These are phyloP conservation scores for Gossypium stocksii DNA, from an alignment of 345 rosid genomes.

Conservation along the genomic window DNA sequence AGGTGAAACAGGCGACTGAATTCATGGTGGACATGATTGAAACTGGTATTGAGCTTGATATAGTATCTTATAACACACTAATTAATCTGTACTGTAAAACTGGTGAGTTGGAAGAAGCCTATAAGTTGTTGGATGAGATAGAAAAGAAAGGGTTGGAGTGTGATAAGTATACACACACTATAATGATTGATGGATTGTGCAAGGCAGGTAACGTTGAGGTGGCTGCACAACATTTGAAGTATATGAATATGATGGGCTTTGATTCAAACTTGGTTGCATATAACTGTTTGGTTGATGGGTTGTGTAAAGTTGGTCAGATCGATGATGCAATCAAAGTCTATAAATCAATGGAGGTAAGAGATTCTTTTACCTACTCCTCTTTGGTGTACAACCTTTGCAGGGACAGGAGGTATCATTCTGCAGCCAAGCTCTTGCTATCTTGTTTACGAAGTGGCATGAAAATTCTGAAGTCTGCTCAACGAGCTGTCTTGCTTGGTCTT, in stretches of 20 bases:
- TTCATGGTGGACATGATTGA: slow-evolving; percentile 39
- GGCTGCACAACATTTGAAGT: slow-evolving; percentile 47
- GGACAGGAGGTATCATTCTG: slow-evolving; percentile 50
- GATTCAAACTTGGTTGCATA: slow-evolving; percentile 47
- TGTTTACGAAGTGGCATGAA: slow-evolving; percentile 57
- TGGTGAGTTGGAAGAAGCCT: slow-evolving; percentile 56
- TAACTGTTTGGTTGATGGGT: slow-evolving; percentile 64
- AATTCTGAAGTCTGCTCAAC: slow-evolving; percentile 59
- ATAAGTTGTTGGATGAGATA: slow-evolving; percentile 47
- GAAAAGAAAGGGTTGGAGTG: slow-evolving; percentile 53
- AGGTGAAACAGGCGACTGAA: slow-evolving; percentile 41
- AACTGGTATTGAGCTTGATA: slow-evolving; percentile 60
- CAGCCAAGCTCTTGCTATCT: slow-evolving; percentile 61
- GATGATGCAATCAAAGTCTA: slow-evolving; percentile 51
- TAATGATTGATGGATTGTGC: slow-evolving; percentile 65
- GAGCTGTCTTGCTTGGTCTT: slow-evolving; percentile 66
- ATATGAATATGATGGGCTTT: slow-evolving; percentile 48
- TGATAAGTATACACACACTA: slow-evolving; percentile 74
- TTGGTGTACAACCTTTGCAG: slow-evolving; percentile 80
- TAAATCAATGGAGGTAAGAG: slow-evolving; percentile 63
- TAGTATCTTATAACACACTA: slow-evolving; percentile 66
- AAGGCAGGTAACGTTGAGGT: slow-evolving; percentile 53
- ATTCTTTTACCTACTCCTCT: slow-evolving; percentile 70
- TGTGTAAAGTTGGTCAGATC: slow-evolving; percentile 59
- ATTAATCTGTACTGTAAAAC: slow-evolving; percentile 59